Percentiles rank a stretch among this genome's conserved stretches.
Evolutionary conservation across 139 green algal species (phyloP).

Genomic region (Volvox reticuliferus): DNA sequence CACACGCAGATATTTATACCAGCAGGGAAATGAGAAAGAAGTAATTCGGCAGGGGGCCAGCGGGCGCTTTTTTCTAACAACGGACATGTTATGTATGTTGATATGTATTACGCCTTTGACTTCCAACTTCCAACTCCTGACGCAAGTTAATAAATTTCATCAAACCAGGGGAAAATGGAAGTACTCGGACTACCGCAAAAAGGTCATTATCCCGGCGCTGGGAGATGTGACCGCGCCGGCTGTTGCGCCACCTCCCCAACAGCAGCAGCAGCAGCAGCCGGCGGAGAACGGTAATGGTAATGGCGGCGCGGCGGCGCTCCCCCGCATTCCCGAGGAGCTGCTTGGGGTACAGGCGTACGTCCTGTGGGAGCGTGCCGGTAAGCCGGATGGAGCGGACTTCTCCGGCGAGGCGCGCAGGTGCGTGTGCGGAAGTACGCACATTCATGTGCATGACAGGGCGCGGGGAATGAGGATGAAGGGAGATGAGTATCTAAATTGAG

Average conservation of each 20-base stretch:
- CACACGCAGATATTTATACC: too few relatives aligned
- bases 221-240: background rate
- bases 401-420: constrained; percentile 20
- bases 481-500: too few relatives aligned
- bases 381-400: constrained; percentile 85
- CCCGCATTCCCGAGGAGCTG: constrained; percentile 69
- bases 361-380: constrained; percentile 88
- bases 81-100: too few relatives aligned
- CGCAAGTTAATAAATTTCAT: too few relatives aligned
- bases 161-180: constrained; percentile 65
- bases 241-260: background rate
- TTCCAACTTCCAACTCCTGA: too few relatives aligned
- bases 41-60: too few relatives aligned
- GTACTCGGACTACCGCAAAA: constrained; percentile 58
- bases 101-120: too few relatives aligned
- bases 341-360: constrained; percentile 85
- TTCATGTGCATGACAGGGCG: too few relatives aligned
- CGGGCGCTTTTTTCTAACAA: too few relatives aligned
- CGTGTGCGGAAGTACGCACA: constrained; percentile 20
- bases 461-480: too few relatives aligned
- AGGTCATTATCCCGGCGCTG: constrained; percentile 11
- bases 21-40: too few relatives aligned
- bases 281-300: background rate
- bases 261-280: background rate
- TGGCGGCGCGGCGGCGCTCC: background rate